Evolutionary conservation across 257 asterid species (phyloP).

Genomic region (Jacaranda mimosifolia): DNA sequence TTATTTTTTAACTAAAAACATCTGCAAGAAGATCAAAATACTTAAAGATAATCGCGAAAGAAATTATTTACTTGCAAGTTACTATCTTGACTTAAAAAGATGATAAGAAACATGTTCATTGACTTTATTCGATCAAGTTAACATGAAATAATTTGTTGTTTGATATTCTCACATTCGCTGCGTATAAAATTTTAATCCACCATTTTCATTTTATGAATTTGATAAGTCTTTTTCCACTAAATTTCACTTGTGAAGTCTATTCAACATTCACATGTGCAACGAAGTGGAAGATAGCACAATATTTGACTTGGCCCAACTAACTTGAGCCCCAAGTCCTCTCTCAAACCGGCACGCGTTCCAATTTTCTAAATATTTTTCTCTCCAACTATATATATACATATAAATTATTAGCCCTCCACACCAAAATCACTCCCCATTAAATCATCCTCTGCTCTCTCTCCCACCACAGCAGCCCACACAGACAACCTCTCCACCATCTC

Average conservation of each 20-base stretch:
- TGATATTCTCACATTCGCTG: too few species aligned
- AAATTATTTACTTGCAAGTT: too few species aligned
- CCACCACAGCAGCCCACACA: conserved; percentile 1
- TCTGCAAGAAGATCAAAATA: too few species aligned
- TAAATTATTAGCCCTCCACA: background rate
- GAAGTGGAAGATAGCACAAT: conserved; percentile 27
- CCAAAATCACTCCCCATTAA: conserved; percentile 34
- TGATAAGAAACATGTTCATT: too few species aligned
- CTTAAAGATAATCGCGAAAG: too few species aligned
- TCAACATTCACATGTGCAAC: background rate
- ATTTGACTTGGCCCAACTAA: conserved; percentile 59
- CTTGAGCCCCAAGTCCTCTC: conserved; percentile 47
- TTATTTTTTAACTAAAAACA: too few species aligned
- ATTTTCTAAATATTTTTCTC: conserved; percentile 3
- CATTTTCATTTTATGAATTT: too few species aligned
- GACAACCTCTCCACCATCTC: background rate
- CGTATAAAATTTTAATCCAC: too few species aligned
- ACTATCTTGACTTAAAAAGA: too few species aligned
- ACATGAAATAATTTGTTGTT: too few species aligned
- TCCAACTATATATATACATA: conserved; percentile 22
- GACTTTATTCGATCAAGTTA: too few species aligned
- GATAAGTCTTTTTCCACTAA: background rate
- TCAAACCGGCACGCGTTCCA: conserved; percentile 36
- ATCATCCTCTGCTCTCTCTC: conserved; percentile 25
- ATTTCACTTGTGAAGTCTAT: background rate